Evolutionary conservation across 257 asterid species (phyloP).

Genomic region (Striga asiatica): DNA sequence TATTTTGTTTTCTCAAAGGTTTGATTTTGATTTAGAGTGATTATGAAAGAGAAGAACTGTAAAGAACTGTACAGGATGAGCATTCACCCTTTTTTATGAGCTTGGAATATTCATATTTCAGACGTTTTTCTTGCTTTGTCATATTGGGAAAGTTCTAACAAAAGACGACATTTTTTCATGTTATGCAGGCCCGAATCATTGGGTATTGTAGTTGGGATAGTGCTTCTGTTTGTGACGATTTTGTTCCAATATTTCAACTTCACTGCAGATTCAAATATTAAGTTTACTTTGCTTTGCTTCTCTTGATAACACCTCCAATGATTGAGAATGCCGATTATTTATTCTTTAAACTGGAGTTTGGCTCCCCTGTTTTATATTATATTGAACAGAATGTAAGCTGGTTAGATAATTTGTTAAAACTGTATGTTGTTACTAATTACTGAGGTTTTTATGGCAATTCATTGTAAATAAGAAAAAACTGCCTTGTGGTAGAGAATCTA

Average conservation of each 20-base stretch:
- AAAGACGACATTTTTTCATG: conserved; percentile 17
- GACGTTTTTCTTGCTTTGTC: neutral
- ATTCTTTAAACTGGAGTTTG: neutral
- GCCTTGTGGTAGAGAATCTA: no score
- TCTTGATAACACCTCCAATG: neutral
- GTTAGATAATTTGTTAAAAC: neutral
- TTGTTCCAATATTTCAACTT: conserved; percentile 64
- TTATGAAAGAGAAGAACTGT: no score
- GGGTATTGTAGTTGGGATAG: conserved; percentile 77
- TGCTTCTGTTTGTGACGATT: conserved; percentile 68
- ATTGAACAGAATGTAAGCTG: neutral
- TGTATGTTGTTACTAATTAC: no score
- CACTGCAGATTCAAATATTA: conserved; percentile 49
- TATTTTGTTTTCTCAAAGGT: no score
- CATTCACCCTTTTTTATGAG: no score
- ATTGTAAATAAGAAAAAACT: no score
- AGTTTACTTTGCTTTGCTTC: conserved; percentile 14
- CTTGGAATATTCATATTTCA: no score
- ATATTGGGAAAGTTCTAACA: neutral
- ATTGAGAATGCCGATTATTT: neutral
- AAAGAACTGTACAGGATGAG: no score
- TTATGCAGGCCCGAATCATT: conserved; percentile 85
- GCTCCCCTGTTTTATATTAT: neutral
- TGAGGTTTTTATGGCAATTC: no score
- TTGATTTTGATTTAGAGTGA: no score